Evolutionary conservation across 1,284 basidiomycete species (phyloP), one percentile per base, ranked within the genome.

Genomic region (Pseudozyma flocculosa): DNA sequence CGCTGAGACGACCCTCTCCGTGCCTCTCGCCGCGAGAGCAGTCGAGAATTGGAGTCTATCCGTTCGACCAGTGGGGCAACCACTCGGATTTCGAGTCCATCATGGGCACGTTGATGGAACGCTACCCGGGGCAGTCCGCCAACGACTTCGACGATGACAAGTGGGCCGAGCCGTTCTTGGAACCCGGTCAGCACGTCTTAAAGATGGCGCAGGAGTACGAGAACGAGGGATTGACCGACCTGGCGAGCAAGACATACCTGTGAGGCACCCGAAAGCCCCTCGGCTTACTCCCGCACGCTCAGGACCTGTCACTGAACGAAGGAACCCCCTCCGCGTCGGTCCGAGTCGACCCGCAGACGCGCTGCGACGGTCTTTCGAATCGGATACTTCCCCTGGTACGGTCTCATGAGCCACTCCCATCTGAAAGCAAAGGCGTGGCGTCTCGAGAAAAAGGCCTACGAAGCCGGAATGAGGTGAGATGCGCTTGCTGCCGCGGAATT

Each of bases 121-220:
- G 34, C 14, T 56, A 48, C 29, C 53, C 61, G 7, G 21, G 46
- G 26, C 45, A 45, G 37, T 36, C 43, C 0, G 56, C 58, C 21
- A 38, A 43, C 13, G 45, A 50, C 2, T 39, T 64, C 13, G 48
- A 45, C 14, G 61, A 64, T 17, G 55, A 64, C 21, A 29, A 55
- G 14, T 64, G 61, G 61, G 55, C 61, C n/a, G 47, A 53, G 18
- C 38, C 49, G 1, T 59, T 64, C 40, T 26, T 59, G 22, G 42
- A 34, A 13, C 49, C 50, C 17, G 61, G 48, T 29, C 36, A 59
- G 13, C 43, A 52, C 29, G 46, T 64, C 17, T 14, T 32, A 23
- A 18, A 52, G 13, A 19, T 17, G 9, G 56, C 61, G 1, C 47
- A 60, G 4, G 36, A 30, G 8, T 34, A 51, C 14, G 30, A 22